phyloP scores from a whole-genome alignment of 805 yeast species.

The Wickerhamomyces alni region DNA sequence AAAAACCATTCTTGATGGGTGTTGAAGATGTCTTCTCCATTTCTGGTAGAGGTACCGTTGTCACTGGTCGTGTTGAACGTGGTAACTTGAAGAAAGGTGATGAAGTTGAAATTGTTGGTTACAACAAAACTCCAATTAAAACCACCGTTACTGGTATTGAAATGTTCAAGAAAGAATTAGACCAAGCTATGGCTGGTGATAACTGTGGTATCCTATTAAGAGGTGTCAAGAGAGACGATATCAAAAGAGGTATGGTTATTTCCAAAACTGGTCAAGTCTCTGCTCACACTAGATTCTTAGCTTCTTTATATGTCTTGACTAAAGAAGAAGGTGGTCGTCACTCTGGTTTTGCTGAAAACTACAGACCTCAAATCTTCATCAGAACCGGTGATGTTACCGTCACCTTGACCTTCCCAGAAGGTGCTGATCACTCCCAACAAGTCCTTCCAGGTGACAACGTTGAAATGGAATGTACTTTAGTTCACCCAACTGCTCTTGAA shows the following conservation, averaged over 20 bases:
- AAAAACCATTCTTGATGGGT: conserved; percentile 94
- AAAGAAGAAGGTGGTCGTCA: conserved; percentile 99
- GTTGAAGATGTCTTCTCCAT: conserved; percentile 96
- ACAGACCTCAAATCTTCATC: conserved; percentile 96
- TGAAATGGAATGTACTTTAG: conserved; percentile 89
- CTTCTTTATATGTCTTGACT: conserved; percentile 87
- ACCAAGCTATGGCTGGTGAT: conserved; percentile 98
- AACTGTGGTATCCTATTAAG: conserved; percentile 96
- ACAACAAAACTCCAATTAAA: conserved; percentile 79
- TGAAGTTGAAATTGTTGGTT: conserved; percentile 95
- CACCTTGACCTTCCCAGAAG: conserved; percentile 81
- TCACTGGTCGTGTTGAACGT: conserved; percentile 98
- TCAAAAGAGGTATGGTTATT: conserved; percentile 95
- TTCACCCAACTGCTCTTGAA: conserved; percentile 90
- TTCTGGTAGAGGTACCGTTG: conserved; percentile 99
- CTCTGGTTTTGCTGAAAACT: conserved; percentile 93
- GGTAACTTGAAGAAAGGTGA: conserved; percentile 97
- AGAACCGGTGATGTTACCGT: conserved; percentile 96
- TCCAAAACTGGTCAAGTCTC: conserved; percentile 89
- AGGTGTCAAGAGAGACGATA: conserved; percentile 97
- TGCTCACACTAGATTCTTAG: conserved; percentile 90
- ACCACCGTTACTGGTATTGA: conserved; percentile 97
- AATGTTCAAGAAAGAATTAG: conserved; percentile 99
- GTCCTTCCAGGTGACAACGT: conserved; percentile 98
- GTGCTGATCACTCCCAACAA: conserved; percentile 80